Conservation (phyloP, 2,329 filamentous ascomycete species). For the Aureobasidium sp. region DNA sequence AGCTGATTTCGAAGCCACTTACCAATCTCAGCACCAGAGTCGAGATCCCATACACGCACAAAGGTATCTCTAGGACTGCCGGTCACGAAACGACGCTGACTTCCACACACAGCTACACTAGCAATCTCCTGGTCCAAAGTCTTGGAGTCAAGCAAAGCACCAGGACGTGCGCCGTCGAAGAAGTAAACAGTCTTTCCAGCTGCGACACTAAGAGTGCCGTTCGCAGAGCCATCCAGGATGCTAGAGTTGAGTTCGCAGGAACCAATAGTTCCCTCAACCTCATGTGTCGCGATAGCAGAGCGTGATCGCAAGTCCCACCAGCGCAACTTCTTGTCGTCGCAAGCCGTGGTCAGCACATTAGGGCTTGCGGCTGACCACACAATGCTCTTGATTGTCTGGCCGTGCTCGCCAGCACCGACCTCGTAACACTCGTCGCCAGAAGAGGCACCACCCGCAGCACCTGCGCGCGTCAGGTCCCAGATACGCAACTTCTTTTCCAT, state of each 20-base stretch:
- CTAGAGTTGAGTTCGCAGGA: constrained; percentile 76
- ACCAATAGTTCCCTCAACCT: constrained; percentile 76
- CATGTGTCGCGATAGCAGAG: constrained; percentile 64
- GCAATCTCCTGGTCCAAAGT: constrained; percentile 78
- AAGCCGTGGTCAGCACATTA: constrained; percentile 82
- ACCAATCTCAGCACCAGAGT: constrained; percentile 71
- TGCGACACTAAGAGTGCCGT: constrained; percentile 73
- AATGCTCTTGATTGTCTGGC: constrained; percentile 87
- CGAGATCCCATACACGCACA: constrained; percentile 90
- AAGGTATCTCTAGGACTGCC: constrained; percentile 89
- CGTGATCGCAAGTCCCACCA: constrained; percentile 87
- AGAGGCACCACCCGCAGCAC: constrained; percentile 30
- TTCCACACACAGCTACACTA: constrained; percentile 79
- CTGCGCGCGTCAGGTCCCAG: constrained; percentile 67
- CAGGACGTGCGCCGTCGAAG: constrained; percentile 68
- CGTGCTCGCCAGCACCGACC: constrained; percentile 77
- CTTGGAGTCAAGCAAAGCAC: constrained; percentile 64
- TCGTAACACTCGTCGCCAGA: constrained; percentile 49
- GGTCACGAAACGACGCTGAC: constrained; percentile 74
- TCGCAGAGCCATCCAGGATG: constrained; percentile 50
- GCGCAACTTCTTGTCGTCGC: constrained; percentile 80
- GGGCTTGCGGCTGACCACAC: constrained; percentile 78
- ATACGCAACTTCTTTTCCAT: constrained; percentile 95
- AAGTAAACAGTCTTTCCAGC: constrained; percentile 94
- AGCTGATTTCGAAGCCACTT: constrained; percentile 22